Evolutionary conservation across 257 asterid genomes (phyloP).

Genomic region (Plectranthus barbatus): DNA sequence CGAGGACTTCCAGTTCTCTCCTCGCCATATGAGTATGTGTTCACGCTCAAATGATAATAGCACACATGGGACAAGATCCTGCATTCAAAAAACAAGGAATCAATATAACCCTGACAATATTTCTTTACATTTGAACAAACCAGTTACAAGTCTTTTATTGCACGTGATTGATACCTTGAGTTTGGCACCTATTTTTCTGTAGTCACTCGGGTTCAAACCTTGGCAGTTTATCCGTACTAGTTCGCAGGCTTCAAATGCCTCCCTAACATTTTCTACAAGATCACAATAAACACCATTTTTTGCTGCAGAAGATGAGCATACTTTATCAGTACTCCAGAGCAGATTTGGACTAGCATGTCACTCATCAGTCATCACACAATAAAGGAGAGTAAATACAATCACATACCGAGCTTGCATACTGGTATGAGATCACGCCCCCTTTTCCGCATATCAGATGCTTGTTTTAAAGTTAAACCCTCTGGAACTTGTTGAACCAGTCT

Average conservation of each 20-base stretch:
- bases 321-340: conserved; percentile 9
- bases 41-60: conserved; percentile 74
- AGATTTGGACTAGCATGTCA: not conserved
- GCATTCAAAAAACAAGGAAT: conserved; percentile 21
- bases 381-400: conserved; percentile 7
- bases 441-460: conserved; percentile 72
- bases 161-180: conserved; percentile 46
- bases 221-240: conserved; percentile 75
- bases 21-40: conserved; percentile 89
- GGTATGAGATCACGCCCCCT: conserved; percentile 63
- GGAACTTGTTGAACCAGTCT: conserved; percentile 63
- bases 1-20: conserved; percentile 68
- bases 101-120: not conserved
- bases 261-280: conserved; percentile 66
- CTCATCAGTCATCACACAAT: not conserved
- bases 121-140: conserved; percentile 1
- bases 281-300: conserved; percentile 77
- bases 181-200: conserved; percentile 81
- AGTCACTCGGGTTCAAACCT: conserved; percentile 84
- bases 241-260: conserved; percentile 95
- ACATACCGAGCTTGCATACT: conserved; percentile 80
- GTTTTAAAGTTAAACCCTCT: conserved; percentile 75
- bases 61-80: conserved; percentile 97
- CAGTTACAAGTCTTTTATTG: not conserved
- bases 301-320: conserved; percentile 42